Base-by-base conservation (phyloP, 2,329 filamentous ascomycete species). In the Xylaria hypoxylon region DNA sequence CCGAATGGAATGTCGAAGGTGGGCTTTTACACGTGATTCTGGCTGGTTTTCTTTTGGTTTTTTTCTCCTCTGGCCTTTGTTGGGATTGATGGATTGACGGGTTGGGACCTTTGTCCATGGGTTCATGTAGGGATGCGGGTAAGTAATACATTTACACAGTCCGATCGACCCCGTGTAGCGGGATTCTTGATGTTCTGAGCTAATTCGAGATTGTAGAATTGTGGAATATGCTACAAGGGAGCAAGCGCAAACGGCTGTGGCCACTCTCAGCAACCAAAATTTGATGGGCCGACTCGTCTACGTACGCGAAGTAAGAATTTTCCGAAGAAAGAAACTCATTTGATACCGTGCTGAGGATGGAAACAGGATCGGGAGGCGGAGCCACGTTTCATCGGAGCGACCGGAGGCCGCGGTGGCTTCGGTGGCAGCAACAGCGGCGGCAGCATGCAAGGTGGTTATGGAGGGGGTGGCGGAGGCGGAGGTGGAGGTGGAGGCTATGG, bases 1-100 rank as follows among this genome's bases (percentile, higher is more conserved):
- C 96, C 96, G 79, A 99, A 99, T 89, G 96, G 96, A 94, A 99
- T 99, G 96, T 98, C 95, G 93, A 99, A 99, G 95, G 95, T 98
- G 94, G 93, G 93, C 94, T 90, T 90, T 87, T 92, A 92, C 86
- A 89, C 85, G 87, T 94, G 91, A 92, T 89, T 90, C 88, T 90
- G 91, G 91, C 89, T 92, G 92, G 92, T 88, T 89, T 89, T 83
- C 91, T 89, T 86, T 86, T 90, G 84, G 89, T 87, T 87, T 86
- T 80, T 82, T 84, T 84, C 81, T 78, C 76, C 81, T 85, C 82
- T 81, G 83, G 81, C 78, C 78, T 78, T 91, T 93, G 89, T 89
- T 91, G 93, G 92, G 96, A 88, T 85, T 87, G 90, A 93, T 96
- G 93, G 94, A 92, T 97, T 97, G 94, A 97, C 95, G 95, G 94